phyloP scores from a whole-genome alignment of 2,329 filamentous ascomycete species.

The Phialophora macrospora region DNA sequence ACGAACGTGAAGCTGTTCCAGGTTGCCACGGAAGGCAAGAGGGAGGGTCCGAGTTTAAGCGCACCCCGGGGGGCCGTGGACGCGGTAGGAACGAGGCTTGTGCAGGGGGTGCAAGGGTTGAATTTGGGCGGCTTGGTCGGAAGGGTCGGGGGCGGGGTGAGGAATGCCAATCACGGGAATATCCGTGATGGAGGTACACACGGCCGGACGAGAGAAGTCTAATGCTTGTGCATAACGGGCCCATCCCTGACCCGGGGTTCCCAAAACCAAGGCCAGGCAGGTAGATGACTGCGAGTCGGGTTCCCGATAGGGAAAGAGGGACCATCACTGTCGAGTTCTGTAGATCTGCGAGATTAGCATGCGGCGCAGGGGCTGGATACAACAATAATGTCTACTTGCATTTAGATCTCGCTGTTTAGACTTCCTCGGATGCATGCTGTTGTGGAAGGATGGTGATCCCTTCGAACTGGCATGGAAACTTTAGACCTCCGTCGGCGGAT shows the following conservation, averaged over 20 bases:
- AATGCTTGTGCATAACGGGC: neutral
- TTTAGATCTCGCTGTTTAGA: neutral
- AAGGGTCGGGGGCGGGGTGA: slow-evolving; percentile 29
- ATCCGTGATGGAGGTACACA: neutral
- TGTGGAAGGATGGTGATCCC: too few species aligned
- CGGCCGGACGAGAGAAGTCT: neutral
- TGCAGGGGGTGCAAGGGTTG: slow-evolving; percentile 81
- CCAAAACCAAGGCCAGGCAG: neutral
- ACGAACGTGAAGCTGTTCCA: slow-evolving; percentile 86
- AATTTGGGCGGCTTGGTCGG: slow-evolving; percentile 64
- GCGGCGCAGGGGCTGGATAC: neutral
- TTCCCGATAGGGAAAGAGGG: neutral
- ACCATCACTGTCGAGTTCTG: neutral
- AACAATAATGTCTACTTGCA: neutral
- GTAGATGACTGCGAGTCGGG: neutral
- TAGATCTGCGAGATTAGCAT: neutral
- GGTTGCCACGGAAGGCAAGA: slow-evolving; percentile 77
- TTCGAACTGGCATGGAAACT: too few species aligned
- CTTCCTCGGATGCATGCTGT: too few species aligned
- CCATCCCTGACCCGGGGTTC: neutral
- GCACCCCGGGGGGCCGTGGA: slow-evolving; percentile 90
- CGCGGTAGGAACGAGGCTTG: slow-evolving; percentile 87
- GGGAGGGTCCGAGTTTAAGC: slow-evolving; percentile 77
- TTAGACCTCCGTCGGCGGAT: too few species aligned
- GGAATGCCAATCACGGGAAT: slow-evolving; percentile 16